Evolutionary conservation across 2,329 filamentous ascomycete species (phyloP).

Genomic region (Dothideomycetes sp.): DNA sequence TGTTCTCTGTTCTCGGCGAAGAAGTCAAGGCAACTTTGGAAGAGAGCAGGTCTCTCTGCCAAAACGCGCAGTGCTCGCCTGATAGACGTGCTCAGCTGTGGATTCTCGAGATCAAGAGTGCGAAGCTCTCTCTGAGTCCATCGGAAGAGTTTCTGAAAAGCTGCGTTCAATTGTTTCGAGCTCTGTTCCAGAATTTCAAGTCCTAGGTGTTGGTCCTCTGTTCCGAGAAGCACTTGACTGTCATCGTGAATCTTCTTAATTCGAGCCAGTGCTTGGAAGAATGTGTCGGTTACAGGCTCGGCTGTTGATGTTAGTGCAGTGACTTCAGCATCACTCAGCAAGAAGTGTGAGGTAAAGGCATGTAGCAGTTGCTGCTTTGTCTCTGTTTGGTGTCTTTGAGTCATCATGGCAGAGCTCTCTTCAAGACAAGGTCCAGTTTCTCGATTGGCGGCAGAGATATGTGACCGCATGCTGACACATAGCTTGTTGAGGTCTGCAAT

Average conservation of each 20-base stretch:
- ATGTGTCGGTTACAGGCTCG: conserved; percentile 75
- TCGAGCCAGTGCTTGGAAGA: conserved; percentile 68
- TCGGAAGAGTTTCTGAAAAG: conserved; percentile 90
- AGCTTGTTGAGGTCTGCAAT: conserved; percentile 70
- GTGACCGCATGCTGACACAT: conserved; percentile 69
- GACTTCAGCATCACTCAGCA: conserved; percentile 73
- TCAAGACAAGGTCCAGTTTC: conserved; percentile 66
- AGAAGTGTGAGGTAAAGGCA: conserved; percentile 73
- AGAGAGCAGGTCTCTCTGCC: conserved; percentile 79
- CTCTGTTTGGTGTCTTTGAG: conserved; percentile 64
- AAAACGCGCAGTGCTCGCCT: conserved; percentile 75
- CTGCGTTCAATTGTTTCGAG: conserved; percentile 74
- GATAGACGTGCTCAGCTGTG: conserved; percentile 79
- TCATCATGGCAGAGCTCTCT: conserved; percentile 65
- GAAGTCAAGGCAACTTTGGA: conserved; percentile 86
- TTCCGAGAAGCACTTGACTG: conserved; percentile 79
- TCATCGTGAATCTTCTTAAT: conserved; percentile 83
- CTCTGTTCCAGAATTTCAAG: conserved; percentile 87
- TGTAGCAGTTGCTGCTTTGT: conserved; percentile 68
- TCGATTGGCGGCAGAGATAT: conserved; percentile 64
- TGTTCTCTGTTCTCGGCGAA: conserved; percentile 86
- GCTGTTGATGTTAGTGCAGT: conserved; percentile 65
- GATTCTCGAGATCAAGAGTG: conserved; percentile 83
- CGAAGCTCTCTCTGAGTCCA: conserved; percentile 95
- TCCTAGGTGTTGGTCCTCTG: conserved; percentile 80